phyloP scores from a whole-genome alignment of 768 basidiomycete genomes.

The Collybia sp. region DNA sequence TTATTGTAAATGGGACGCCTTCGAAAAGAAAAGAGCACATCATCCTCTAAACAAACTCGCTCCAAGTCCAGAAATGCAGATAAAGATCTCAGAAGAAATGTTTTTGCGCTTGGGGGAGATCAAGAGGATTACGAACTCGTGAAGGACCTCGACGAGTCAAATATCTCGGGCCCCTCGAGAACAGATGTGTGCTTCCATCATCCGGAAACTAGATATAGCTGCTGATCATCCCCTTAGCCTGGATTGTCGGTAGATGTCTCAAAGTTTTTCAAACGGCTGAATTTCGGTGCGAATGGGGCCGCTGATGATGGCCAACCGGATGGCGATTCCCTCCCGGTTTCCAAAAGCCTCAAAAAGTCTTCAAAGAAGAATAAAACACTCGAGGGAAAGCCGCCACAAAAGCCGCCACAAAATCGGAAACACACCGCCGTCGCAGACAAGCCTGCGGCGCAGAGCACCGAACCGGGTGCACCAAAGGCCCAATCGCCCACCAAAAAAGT shows the following conservation, averaged over 20 bases:
- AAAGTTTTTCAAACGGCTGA: constrained; percentile 39
- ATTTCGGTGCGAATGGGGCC: constrained; percentile 15
- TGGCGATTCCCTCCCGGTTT: constrained; percentile 2
- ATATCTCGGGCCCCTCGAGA: constrained; percentile 19
- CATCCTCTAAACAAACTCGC: constrained; percentile 1
- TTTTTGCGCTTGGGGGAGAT: constrained; percentile 41
- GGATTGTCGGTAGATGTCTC: constrained; percentile 39
- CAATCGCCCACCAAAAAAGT: constrained; percentile 31
- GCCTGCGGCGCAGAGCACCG: not conserved
- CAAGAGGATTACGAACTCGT: constrained; percentile 42
- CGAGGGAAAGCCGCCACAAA: not conserved
- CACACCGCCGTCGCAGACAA: not conserved
- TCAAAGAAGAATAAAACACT: constrained; percentile 1
- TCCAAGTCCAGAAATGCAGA: constrained; percentile 11
- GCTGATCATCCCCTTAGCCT: constrained; percentile 21
- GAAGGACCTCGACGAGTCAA: constrained; percentile 30
- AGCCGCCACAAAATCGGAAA: not conserved
- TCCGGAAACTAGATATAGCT: not conserved
- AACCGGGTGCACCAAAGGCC: constrained; percentile 13
- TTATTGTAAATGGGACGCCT: constrained; percentile 15
- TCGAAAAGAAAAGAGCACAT: constrained; percentile 16
- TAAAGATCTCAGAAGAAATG: constrained; percentile 21
- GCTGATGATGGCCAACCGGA: constrained; percentile 5
- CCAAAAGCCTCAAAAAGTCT: constrained; percentile 10
- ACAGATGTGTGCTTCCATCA: constrained; percentile 22